Evolutionary conservation across 2,329 filamentous ascomycete genomes (phyloP).

Genomic region (Huntiella bhutanensis): DNA sequence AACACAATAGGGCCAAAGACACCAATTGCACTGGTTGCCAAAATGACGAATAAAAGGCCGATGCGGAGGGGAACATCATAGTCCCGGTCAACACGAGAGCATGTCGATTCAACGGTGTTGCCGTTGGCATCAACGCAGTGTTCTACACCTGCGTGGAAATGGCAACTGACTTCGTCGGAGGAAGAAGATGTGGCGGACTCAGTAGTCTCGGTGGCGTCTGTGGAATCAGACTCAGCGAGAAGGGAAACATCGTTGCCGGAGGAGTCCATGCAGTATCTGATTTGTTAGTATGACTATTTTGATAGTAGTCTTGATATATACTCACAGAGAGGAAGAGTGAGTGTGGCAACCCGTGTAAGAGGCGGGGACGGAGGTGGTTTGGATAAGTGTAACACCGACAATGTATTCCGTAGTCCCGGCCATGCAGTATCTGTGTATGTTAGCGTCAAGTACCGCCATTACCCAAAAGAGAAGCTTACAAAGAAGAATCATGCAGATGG

Average conservation of each 20-base stretch:
- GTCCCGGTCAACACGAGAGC: slow-evolving; percentile 27
- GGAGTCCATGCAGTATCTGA: slow-evolving; percentile 41
- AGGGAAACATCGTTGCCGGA: slow-evolving; percentile 43
- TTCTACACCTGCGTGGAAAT: slow-evolving; percentile 58
- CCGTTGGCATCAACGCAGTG: slow-evolving; percentile 33
- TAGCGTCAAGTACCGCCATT: background rate
- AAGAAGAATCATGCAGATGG: slow-evolving; percentile 22
- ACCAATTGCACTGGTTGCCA: slow-evolving; percentile 48
- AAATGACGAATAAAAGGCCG: slow-evolving; percentile 53
- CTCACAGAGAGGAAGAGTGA: slow-evolving; percentile 39
- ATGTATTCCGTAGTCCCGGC: slow-evolving; percentile 24
- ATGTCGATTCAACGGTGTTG: slow-evolving; percentile 21
- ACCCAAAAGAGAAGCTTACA: slow-evolving; percentile 18
- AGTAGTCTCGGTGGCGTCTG: slow-evolving; percentile 14
- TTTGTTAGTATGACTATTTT: background rate
- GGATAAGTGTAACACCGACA: slow-evolving; percentile 29
- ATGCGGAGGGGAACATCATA: slow-evolving; percentile 53
- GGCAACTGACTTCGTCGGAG: slow-evolving; percentile 31
- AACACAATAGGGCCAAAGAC: slow-evolving; percentile 10
- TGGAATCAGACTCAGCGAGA: slow-evolving; percentile 16
- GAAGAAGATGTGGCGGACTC: slow-evolving; percentile 1
- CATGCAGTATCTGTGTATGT: slow-evolving; percentile 23
- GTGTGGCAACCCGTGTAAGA: slow-evolving; percentile 46
- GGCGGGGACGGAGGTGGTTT: slow-evolving; percentile 35
- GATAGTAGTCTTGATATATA: background rate